These are phyloP conservation scores for Coccomyxa subellipsoidea DNA, from an alignment of 163 green algal genomes.

Conservation along the genomic window DNA sequence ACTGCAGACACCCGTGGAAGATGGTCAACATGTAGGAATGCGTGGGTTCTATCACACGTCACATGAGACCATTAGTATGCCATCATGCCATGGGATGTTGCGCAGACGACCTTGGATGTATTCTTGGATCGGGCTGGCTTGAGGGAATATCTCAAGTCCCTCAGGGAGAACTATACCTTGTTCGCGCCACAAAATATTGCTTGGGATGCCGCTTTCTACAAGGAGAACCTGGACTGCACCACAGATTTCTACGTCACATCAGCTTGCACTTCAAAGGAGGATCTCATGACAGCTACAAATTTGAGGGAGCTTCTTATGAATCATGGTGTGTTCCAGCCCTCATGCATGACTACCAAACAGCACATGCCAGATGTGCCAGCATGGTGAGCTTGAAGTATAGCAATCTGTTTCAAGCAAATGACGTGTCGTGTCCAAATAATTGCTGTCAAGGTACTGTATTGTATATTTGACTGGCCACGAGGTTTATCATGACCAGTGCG, in stretches of 20 bases:
- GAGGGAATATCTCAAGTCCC: background rate
- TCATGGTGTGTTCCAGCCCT: conserved; percentile 1
- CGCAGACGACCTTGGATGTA: background rate
- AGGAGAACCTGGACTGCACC: conserved; percentile 2
- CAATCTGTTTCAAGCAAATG: too few relatives aligned
- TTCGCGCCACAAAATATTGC: background rate
- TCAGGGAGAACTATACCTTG: background rate
- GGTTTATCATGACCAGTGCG: too few relatives aligned
- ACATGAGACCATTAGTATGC: too few relatives aligned
- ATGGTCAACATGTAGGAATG: too few relatives aligned
- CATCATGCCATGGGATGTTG: background rate
- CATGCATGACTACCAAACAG: too few relatives aligned
- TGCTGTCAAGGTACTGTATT: too few relatives aligned
- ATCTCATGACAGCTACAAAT: background rate
- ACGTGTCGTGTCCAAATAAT: too few relatives aligned
- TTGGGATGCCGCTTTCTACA: background rate
- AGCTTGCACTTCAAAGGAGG: background rate
- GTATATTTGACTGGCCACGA: too few relatives aligned
- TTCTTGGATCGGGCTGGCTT: background rate
- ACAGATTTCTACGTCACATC: background rate
- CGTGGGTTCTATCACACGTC: too few relatives aligned
- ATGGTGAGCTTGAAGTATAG: too few relatives aligned
- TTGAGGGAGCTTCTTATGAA: background rate
- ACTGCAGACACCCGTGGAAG: too few relatives aligned
- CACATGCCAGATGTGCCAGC: too few relatives aligned